A percentile compares a stretch with the other conserved stretches of the same genome.
Evolutionary conservation across 805 yeast species (phyloP).

Genomic region (Metschnikowia dekortorum): DNA sequence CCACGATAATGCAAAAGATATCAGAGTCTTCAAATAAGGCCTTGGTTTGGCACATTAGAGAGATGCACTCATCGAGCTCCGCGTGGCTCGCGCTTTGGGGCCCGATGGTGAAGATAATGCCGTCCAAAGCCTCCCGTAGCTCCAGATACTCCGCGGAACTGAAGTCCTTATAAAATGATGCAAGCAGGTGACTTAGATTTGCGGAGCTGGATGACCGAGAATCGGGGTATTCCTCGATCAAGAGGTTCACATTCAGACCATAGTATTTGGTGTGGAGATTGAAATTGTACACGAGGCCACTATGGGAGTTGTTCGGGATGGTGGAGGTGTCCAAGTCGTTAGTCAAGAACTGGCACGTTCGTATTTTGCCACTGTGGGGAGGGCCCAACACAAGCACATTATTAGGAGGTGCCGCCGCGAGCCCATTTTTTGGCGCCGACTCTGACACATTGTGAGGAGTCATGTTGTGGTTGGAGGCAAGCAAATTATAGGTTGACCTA

Average conservation of each 20-base stretch:
- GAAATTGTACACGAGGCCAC: slow-evolving; percentile 28
- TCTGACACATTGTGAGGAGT: too few species aligned
- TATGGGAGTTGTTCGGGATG: slow-evolving; percentile 28
- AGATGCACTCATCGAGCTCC: background rate
- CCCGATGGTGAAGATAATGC: slow-evolving; percentile 41
- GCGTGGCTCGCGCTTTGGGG: slow-evolving; percentile 19
- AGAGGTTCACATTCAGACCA: slow-evolving; percentile 23
- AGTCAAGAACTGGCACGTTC: slow-evolving; percentile 24
- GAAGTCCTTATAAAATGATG: slow-evolving; percentile 40
- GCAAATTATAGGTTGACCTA: background rate
- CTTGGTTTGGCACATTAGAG: slow-evolving; percentile 4
- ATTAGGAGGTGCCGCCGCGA: slow-evolving; percentile 16
- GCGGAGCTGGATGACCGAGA: slow-evolving; percentile 10
- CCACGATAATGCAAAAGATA: slow-evolving; percentile 37
- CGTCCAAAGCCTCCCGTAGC: slow-evolving; percentile 43
- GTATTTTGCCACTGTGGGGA: slow-evolving; percentile 38
- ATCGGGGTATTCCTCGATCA: slow-evolving; percentile 37
- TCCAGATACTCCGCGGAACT: slow-evolving; percentile 33
- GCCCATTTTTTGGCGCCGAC: too few species aligned
- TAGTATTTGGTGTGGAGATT: slow-evolving; percentile 30
- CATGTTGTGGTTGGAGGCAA: too few species aligned
- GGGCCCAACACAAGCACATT: slow-evolving; percentile 45
- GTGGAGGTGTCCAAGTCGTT: slow-evolving; percentile 29
- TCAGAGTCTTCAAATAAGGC: slow-evolving; percentile 14
- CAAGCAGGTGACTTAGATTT: slow-evolving; percentile 9